Base-by-base conservation (phyloP, 192 early-diverging fungal species). In the Coemansia sp. region DNA sequence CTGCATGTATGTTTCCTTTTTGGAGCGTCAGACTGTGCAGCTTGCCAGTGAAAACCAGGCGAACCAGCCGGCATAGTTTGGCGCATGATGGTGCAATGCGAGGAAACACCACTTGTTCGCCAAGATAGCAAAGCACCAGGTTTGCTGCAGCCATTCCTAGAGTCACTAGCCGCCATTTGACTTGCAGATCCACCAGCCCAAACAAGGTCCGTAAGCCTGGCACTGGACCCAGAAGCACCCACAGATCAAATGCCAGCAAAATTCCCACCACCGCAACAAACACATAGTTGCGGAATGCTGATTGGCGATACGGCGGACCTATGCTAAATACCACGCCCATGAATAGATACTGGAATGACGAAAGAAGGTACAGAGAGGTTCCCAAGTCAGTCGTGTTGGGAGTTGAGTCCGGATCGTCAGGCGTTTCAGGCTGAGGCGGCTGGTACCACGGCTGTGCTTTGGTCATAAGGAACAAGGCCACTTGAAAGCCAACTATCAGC, bases 241-340 rank as follows among this genome's bases (percentile, higher is more conserved):
- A 67, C 13, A 78, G 63, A 39, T 71, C 57, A 49, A 78, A 71
- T 19, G 39, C 53, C 40, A 71, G 19, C 33, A 78, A 37, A 26
- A 63, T 18, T 2, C 9, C 19, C 3, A 71, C 30, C 0, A 63
- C 59, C 5, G 54, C 61, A 14, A 65, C 19, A 55, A 78, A 68
- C 4, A 61, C 16, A 55, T 36, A 68, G 49, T 96, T 99, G 16
- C 83, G 86, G 56, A 82, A 80, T 46, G 93, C 83, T 3, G 86
- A 71, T 65, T 92, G 84, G 31, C 94, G 87, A 66, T 96, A 99
- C 0, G 96, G 97, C 26, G 91, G 89, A 0, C 97, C 97, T 50
- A 92, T 92, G 61, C 86, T 91, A 66, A 96, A 94, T 0, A 94
- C 88, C n/a, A 90, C 82, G 3, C 93, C 96, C 6, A 86, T 84